Conservation (phyloP, 768 basidiomycete species). For the Suillus paluster region DNA sequence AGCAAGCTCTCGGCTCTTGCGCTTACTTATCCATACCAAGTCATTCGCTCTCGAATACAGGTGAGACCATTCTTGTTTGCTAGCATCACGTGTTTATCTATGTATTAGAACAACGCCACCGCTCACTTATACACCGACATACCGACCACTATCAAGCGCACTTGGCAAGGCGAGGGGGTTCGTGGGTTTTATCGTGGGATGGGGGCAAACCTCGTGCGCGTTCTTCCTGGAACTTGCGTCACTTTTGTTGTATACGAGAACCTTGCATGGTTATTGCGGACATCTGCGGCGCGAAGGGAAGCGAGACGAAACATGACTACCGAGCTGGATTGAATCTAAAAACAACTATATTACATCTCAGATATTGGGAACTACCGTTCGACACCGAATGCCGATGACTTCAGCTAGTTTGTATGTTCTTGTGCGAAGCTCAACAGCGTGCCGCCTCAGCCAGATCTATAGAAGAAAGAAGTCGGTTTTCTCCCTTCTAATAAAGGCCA, state of each 20-base stretch:
- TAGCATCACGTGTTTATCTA: constrained; percentile 8
- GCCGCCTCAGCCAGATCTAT: too few species aligned
- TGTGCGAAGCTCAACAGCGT: too few species aligned
- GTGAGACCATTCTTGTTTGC: constrained; percentile 44
- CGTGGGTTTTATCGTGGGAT: constrained; percentile 94
- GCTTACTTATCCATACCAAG: constrained; percentile 96
- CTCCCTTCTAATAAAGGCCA: too few species aligned
- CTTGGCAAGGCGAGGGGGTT: constrained; percentile 81
- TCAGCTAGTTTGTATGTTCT: too few species aligned
- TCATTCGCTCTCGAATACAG: constrained; percentile 92
- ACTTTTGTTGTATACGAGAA: constrained; percentile 99
- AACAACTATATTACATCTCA: too few species aligned
- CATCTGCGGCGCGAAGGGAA: constrained; percentile 61
- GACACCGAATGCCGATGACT: too few species aligned
- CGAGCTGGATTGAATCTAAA: background rate
- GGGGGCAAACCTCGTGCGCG: constrained; percentile 91
- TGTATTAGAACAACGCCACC: constrained; percentile 65
- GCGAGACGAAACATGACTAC: constrained; percentile 3
- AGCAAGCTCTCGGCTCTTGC: constrained; percentile 87
- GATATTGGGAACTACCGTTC: too few species aligned
- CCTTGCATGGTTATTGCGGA: constrained; percentile 79
- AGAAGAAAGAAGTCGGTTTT: too few species aligned
- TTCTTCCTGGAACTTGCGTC: constrained; percentile 95
- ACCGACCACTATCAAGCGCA: constrained; percentile 75
- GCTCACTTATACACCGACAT: constrained; percentile 80